These are phyloP conservation scores for Heliocybe sulcata DNA, from an alignment of 1,284 basidiomycete genomes.

Conservation along the genomic window DNA sequence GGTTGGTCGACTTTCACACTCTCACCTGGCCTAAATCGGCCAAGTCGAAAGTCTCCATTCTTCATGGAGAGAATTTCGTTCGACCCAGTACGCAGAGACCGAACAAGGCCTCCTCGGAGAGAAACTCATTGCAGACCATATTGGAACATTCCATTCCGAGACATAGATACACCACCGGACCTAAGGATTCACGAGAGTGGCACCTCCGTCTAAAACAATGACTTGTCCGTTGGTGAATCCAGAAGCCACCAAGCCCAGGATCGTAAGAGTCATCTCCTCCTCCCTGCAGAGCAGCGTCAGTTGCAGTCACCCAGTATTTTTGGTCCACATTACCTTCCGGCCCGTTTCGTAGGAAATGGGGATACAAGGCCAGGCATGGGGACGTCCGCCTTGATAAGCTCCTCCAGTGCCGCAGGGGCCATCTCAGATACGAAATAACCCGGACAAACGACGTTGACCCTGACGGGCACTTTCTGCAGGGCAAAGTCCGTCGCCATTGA, in stretches of 20 bases:
- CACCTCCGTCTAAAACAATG: slow-evolving; percentile 22
- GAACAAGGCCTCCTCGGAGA: no score
- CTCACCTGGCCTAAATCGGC: no score
- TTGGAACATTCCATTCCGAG: no score
- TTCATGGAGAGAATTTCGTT: no score
- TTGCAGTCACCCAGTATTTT: background rate
- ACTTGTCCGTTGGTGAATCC: slow-evolving; percentile 24
- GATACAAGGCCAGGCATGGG: background rate
- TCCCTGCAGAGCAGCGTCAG: slow-evolving; percentile 11
- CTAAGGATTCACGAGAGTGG: slow-evolving; percentile 19
- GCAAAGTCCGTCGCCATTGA: slow-evolving; percentile 24
- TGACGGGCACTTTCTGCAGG: slow-evolving; percentile 19
- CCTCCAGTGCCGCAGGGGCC: slow-evolving; percentile 14
- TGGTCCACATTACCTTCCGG: background rate
- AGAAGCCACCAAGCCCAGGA: slow-evolving; percentile 19
- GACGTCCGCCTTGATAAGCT: slow-evolving; percentile 27
- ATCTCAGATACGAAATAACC: slow-evolving; percentile 13
- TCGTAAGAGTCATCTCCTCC: slow-evolving; percentile 20
- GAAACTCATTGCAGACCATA: no score
- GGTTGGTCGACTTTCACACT: no score
- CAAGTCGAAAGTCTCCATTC: no score
- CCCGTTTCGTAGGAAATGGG: background rate
- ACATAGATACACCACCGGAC: no score
- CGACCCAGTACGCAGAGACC: no score
- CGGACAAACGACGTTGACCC: slow-evolving; percentile 24